These are phyloP conservation scores for Tremella yokohamensis DNA, from an alignment of 768 basidiomycete genomes.

Conservation along the genomic window DNA sequence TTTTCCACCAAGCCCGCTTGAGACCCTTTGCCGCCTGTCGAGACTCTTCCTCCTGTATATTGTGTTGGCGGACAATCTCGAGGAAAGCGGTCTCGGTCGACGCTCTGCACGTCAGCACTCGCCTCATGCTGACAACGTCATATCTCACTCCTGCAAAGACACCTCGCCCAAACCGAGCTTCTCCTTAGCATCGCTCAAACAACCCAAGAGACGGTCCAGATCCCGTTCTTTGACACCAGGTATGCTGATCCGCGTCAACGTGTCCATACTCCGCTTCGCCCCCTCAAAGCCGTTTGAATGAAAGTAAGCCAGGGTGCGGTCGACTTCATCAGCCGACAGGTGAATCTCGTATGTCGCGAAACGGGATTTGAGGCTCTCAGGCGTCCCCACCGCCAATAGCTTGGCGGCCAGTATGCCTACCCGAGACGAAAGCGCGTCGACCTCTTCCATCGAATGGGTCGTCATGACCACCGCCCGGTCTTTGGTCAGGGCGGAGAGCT, in stretches of 20 bases:
- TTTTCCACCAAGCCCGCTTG: constrained; percentile 4
- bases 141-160: constrained; percentile 32
- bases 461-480: constrained; percentile 32
- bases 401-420: constrained; percentile 72
- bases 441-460: constrained; percentile 78
- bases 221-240: constrained; percentile 28
- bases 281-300: constrained; percentile 15
- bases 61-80: constrained; percentile 31
- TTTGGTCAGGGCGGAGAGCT: constrained; percentile 27
- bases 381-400: constrained; percentile 69
- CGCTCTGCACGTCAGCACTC: constrained; percentile 17
- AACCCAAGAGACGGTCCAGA: constrained; percentile 11
- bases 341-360: constrained; percentile 75
- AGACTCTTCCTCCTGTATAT: constrained; percentile 31
- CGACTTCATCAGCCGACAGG: constrained; percentile 50
- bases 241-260: constrained; percentile 25
- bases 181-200: constrained; percentile 14
- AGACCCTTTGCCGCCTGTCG: constrained; percentile 1
- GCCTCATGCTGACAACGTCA: not conserved
- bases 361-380: constrained; percentile 61
- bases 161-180: constrained; percentile 21
- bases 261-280: constrained; percentile 19
- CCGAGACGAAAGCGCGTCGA: constrained; percentile 68
- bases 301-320: constrained; percentile 10
- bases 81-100: constrained; percentile 40